A percentile compares a stretch with the other conserved stretches of the same genome.
phyloP scores from a whole-genome alignment of 2,329 filamentous ascomycete species.

The Fusarium concolor region DNA sequence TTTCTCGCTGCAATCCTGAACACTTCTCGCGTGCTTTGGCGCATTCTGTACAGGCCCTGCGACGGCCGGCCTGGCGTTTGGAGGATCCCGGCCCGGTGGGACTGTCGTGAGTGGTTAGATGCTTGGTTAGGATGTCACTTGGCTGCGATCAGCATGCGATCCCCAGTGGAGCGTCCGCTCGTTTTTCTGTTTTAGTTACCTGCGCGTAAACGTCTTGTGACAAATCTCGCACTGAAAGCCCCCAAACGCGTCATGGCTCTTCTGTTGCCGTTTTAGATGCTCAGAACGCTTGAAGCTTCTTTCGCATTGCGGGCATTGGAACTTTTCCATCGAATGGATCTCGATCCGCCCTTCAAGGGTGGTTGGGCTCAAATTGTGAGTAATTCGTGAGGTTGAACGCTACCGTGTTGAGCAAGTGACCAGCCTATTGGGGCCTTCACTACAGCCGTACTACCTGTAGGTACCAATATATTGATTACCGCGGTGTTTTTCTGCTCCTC shows the following conservation, averaged over 20 bases:
- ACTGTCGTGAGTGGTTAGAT: slow-evolving; percentile 5
- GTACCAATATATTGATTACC: rapidly evolving
- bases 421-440: background rate
- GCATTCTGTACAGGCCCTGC: slow-evolving; percentile 32
- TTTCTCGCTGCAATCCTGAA: background rate
- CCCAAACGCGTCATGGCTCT: slow-evolving; percentile 17
- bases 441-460: background rate
- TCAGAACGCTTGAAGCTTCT: slow-evolving; percentile 38
- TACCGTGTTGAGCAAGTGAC: background rate
- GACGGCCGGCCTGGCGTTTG: background rate
- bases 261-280: slow-evolving; percentile 38
- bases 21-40: slow-evolving; percentile 34
- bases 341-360: no score
- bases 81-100: background rate
- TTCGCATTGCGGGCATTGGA: slow-evolving; percentile 23
- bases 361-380: no score
- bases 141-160: rapidly evolving
- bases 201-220: slow-evolving; percentile 34
- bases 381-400: no score
- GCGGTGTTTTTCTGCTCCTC: rapidly evolving
- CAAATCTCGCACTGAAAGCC: slow-evolving; percentile 33
- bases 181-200: slow-evolving; percentile 6
- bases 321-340: slow-evolving; percentile 12
- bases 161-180: no score
- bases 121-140: slow-evolving; percentile 12